Evolutionary conservation across 2,329 filamentous ascomycete genomes (phyloP), one percentile per base, ranked within the genome.

Genomic region (Hypoxylon sp.): DNA sequence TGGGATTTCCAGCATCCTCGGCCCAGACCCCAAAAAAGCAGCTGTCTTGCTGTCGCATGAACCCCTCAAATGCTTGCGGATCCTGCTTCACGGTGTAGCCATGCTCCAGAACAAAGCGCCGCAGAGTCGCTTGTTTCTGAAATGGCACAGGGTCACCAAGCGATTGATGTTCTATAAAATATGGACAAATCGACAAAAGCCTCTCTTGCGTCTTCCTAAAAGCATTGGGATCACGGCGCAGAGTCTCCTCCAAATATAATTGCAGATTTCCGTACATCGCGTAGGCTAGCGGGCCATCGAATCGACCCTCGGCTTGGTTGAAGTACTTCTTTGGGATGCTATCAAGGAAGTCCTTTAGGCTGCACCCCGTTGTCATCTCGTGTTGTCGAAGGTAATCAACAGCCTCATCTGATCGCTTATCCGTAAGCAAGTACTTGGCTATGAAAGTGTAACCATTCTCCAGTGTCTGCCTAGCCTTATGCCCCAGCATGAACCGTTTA

Each of bases 391-490:
- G 37, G 10, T 53, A 33, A 17, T 10, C 2, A 22, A 8, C 31
- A 5, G 48, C 55, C 1, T 1, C 3, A 8, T 17, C 1, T 25
- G 17, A 6, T 31, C 14, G 8, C 25, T n/a, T 17, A 20, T 40
- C 3, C 5, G 27, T 44, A 27, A 61, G 35, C 11, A 35, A 59
- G 44, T 20, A 55, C 33, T 69, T 69, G 20, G 53, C 49, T 3
- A 71, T 17, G 55, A 66, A 71, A 10, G 61, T 68, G 25, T 60
- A 25, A 13, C 48, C 62, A 33, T 63, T 71, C 8, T 62, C 66
- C n/a, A 33, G n/a, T 3, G 31, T 56, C 7, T 31, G 53, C 20
- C n/a, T 37, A n/a, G 53, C 58, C 55, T 22, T 50, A 20, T 11
- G 46, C 2, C 55, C 58, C 8, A 69, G 22, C 14, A 69, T 56